Evolutionary conservation across 106 monocot genomes (phyloP).

Genomic region (Agapanthus africanus): DNA sequence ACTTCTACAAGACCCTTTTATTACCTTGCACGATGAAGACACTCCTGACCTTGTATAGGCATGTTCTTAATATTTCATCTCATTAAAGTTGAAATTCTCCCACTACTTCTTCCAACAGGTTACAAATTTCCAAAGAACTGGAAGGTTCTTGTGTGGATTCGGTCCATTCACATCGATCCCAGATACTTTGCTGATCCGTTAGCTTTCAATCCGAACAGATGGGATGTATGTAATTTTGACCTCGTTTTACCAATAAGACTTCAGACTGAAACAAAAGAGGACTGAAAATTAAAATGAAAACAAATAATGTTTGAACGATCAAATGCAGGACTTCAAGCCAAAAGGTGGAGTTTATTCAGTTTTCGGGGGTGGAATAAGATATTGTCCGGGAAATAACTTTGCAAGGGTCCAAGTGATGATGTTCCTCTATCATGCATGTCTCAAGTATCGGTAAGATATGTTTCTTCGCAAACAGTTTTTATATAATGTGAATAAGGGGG

Average conservation of each 20-base stretch:
- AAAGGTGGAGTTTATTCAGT: slow-evolving; percentile 22
- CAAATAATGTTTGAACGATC: background rate
- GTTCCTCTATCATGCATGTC: slow-evolving; percentile 29
- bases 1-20: no score
- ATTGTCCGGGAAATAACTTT: slow-evolving; percentile 33
- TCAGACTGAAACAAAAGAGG: background rate
- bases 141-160: slow-evolving; percentile 37
- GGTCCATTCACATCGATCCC: slow-evolving; percentile 25
- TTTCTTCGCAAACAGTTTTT: background rate
- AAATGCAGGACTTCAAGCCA: slow-evolving; percentile 18
- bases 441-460: slow-evolving; percentile 24
- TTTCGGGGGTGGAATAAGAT: slow-evolving; percentile 24
- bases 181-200: slow-evolving; percentile 28
- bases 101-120: background rate
- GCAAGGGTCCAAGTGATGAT: slow-evolving; percentile 27
- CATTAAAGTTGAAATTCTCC: background rate
- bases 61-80: background rate
- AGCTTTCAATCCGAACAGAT: slow-evolving; percentile 36
- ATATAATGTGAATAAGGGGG: background rate
- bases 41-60: background rate
- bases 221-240: slow-evolving; percentile 19
- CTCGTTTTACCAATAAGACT: background rate
- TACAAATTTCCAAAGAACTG: slow-evolving; percentile 29
- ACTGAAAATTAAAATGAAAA: background rate
- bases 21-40: background rate